Conservation (phyloP, 805 yeast genomes). For the Pichia californica region DNA sequence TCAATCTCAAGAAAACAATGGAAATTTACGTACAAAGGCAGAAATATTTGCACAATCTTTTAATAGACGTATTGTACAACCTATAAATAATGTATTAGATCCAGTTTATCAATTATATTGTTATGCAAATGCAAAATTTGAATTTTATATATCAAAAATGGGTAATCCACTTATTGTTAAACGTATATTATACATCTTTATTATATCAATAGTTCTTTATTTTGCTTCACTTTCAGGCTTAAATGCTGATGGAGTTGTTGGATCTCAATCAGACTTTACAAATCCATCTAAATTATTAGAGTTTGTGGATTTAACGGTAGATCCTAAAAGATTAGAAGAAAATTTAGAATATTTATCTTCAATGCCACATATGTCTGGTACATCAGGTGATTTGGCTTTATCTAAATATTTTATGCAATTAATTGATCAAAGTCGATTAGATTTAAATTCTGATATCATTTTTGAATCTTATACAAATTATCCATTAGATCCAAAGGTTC, state of each 20-base stretch:
- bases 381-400: constrained; percentile 74
- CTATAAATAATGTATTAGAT: constrained; percentile 40
- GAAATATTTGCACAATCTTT: constrained; percentile 33
- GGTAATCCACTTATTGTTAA: constrained; percentile 85
- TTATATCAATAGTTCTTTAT: constrained; percentile 55
- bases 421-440: constrained; percentile 52
- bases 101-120: constrained; percentile 46
- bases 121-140: constrained; percentile 41
- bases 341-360: constrained; percentile 66
- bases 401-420: constrained; percentile 58
- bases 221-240: constrained; percentile 52
- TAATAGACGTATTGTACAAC: constrained; percentile 34
- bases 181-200: constrained; percentile 62
- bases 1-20: not conserved
- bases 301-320: constrained; percentile 46
- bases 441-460: constrained; percentile 42
- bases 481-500: constrained; percentile 37
- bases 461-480: constrained; percentile 57
- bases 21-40: constrained; percentile 27
- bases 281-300: constrained; percentile 48
- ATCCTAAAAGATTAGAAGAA: constrained; percentile 51
- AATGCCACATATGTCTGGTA: constrained; percentile 84
- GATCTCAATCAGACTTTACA: constrained; percentile 52
- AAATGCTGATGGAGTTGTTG: constrained; percentile 36
- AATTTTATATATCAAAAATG: constrained; percentile 50